These are phyloP conservation scores for Sphagnum tenellum DNA, from an alignment of 225 moss, liverwort and hornwort species.

Conservation along the genomic window DNA sequence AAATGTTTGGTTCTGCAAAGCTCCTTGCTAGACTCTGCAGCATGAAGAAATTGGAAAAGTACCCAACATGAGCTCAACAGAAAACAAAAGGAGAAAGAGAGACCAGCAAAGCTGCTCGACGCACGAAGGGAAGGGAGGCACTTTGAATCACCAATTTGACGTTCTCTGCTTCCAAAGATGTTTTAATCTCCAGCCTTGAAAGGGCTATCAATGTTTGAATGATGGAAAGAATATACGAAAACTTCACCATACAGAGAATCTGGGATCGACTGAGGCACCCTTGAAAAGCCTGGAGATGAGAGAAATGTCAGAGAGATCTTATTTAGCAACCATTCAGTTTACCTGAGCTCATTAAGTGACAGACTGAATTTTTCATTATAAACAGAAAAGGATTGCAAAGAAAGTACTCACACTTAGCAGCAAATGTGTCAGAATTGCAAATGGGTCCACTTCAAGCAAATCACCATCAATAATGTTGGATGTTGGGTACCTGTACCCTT, in stretches of 20 bases:
- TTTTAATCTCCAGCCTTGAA: slow-evolving; percentile 21
- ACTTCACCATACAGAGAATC: slow-evolving; percentile 63
- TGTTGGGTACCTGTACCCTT: neutral
- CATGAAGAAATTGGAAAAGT: no score
- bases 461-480: slow-evolving; percentile 13
- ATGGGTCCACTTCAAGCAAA: slow-evolving; percentile 67
- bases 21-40: no score
- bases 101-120: slow-evolving; percentile 85
- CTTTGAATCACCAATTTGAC: slow-evolving; percentile 34
- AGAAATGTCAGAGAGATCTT: no score
- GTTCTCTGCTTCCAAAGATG: no score
- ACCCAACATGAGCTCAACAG: no score
- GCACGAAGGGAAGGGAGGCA: slow-evolving; percentile 71
- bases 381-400: no score
- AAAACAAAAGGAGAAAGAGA: neutral
- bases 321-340: no score
- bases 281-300: slow-evolving; percentile 51
- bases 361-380: no score
- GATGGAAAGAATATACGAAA: slow-evolving; percentile 54
- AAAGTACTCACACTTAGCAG: slow-evolving; percentile 64
- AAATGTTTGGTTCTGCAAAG: no score
- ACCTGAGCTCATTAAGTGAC: no score
- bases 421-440: slow-evolving; percentile 53
- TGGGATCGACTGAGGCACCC: slow-evolving; percentile 75
- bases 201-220: slow-evolving; percentile 70